Evolutionary conservation across 768 basidiomycete species (phyloP).

Genomic region (Auriscalpium vulgare): DNA sequence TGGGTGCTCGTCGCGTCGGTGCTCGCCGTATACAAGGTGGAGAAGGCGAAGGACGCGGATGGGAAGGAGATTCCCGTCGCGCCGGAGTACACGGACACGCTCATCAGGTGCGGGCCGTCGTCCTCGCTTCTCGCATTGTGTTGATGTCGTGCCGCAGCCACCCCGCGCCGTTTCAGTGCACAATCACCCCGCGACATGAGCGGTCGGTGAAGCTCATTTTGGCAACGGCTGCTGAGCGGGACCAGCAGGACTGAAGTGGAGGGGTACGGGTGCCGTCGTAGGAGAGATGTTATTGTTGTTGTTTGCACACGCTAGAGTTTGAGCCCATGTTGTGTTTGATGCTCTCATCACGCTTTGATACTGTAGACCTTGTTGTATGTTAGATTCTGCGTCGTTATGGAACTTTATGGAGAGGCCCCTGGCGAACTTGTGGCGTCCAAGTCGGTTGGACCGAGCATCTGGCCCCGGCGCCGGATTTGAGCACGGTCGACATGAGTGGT

Average conservation of each 20-base stretch:
- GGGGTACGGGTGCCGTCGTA: too few relatives aligned
- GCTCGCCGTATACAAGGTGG: neutral
- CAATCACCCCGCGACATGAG: neutral
- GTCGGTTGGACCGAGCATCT: too few relatives aligned
- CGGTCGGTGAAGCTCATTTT: neutral
- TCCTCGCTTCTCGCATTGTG: neutral
- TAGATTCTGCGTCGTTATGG: too few relatives aligned
- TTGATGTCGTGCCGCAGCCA: neutral
- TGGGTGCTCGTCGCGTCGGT: slow-evolving; percentile 10
- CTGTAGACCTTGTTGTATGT: too few relatives aligned
- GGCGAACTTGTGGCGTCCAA: too few relatives aligned
- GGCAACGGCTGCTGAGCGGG: neutral
- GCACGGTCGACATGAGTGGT: too few relatives aligned
- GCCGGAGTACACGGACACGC: neutral
- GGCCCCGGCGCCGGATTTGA: too few relatives aligned
- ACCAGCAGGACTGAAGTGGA: neutral
- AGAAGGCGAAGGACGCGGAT: neutral
- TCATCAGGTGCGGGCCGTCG: neutral
- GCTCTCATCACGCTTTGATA: too few relatives aligned
- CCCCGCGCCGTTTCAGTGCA: neutral
- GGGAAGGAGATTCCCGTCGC: slow-evolving; percentile 3
- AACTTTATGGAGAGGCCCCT: too few relatives aligned
- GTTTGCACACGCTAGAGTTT: too few relatives aligned
- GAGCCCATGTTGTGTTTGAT: too few relatives aligned
- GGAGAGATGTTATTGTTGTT: too few relatives aligned